Percentiles rank a stretch among this genome's conserved stretches.
Conservation (phyloP, 169 alveolate species). For the Miamiensis avidus region DNA sequence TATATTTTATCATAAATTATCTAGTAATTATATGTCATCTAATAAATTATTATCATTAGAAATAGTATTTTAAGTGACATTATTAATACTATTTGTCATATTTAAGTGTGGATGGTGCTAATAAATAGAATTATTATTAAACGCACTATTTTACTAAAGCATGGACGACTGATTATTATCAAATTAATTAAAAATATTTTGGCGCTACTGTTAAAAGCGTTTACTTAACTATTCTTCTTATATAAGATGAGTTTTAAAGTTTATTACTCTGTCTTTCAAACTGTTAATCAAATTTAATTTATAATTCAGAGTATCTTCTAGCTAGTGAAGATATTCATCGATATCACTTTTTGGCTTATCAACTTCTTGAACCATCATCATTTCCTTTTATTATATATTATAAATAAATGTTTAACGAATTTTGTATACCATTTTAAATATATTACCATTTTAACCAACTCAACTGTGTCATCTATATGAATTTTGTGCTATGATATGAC, state of each 20-base stretch:
- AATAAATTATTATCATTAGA: no score
- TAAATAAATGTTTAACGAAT: background rate
- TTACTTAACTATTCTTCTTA: slow-evolving; percentile 48
- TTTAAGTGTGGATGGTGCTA: no score
- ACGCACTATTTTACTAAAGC: no score
- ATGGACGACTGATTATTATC: no score
- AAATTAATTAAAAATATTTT: no score
- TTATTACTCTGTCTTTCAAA: slow-evolving; percentile 16
- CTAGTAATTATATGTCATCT: no score
- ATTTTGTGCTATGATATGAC: slow-evolving; percentile 68
- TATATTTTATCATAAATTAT: no score
- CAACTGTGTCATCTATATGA: slow-evolving; percentile 85
- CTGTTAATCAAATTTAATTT: background rate
- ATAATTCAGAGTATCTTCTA: slow-evolving; percentile 13
- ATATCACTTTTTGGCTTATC: slow-evolving; percentile 88
- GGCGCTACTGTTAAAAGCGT: no score
- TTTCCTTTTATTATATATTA: slow-evolving; percentile 49
- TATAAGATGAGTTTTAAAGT: slow-evolving; percentile 45
- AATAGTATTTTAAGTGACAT: no score
- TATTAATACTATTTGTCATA: no score
- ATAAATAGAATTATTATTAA: no score
- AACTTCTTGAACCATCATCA: slow-evolving; percentile 79
- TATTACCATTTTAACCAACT: slow-evolving; percentile 58
- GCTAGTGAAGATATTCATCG: slow-evolving; percentile 66
- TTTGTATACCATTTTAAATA: background rate